These are phyloP conservation scores for Eucalyptus albens DNA, from an alignment of 345 rosid genomes.

Conservation along the genomic window DNA sequence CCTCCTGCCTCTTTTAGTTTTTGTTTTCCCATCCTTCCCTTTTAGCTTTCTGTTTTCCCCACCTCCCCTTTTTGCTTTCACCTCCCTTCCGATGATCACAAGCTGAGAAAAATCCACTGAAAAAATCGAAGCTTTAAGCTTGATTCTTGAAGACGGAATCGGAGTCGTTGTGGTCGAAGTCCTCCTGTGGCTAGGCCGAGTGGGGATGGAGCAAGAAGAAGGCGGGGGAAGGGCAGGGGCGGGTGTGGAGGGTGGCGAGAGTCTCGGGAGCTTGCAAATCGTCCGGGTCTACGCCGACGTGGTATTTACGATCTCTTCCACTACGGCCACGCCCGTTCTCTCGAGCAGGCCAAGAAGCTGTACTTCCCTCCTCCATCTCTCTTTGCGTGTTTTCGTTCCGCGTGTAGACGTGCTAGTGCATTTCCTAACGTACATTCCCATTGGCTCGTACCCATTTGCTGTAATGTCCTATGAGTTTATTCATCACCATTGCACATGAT, in stretches of 20 bases:
- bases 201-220: conserved; percentile 18
- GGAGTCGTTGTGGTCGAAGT: conserved; percentile 1
- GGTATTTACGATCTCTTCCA: conserved; percentile 99
- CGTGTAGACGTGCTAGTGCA: not conserved
- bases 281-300: conserved; percentile 78
- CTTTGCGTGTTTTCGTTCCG: not conserved
- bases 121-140: too few relatives aligned
- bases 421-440: not conserved
- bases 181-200: conserved; percentile 48
- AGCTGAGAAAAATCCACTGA: too few relatives aligned
- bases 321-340: conserved; percentile 91
- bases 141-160: conserved; percentile 29
- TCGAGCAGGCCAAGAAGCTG: conserved; percentile 90
- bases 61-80: too few relatives aligned
- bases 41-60: too few relatives aligned
- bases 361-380: conserved; percentile 4
- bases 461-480: not conserved
- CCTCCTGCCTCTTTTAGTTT: too few relatives aligned
- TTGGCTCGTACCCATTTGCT: not conserved
- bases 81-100: too few relatives aligned
- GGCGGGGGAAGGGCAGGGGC: not conserved
- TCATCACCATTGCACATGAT: not conserved
- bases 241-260: not conserved
- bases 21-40: too few relatives aligned
- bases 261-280: not conserved